phyloP scores from a whole-genome alignment of 352 stramenopile genomes.

The Pythium coloratum region DNA sequence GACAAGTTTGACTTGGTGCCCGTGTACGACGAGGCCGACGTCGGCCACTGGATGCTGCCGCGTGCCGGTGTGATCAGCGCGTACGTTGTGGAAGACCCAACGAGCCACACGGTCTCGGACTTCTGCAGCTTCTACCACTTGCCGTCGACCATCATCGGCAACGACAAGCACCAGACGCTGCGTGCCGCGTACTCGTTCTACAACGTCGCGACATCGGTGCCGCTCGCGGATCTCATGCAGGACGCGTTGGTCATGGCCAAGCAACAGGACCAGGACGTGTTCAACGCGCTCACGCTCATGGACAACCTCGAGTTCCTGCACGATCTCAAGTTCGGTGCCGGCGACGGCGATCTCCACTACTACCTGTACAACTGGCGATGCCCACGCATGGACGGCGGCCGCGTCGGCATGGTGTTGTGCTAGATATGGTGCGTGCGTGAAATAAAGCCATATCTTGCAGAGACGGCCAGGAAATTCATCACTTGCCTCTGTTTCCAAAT shows the following conservation, averaged over 20 bases:
- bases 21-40: slow-evolving; percentile 91
- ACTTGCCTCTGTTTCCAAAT: too few species aligned
- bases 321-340: slow-evolving; percentile 58
- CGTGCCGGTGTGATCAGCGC: slow-evolving; percentile 93
- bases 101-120: slow-evolving; percentile 88
- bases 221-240: slow-evolving; percentile 64
- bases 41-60: slow-evolving; percentile 98
- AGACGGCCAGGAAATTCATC: too few species aligned
- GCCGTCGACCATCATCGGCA: slow-evolving; percentile 94
- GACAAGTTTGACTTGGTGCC: slow-evolving; percentile 76
- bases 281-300: slow-evolving; percentile 74
- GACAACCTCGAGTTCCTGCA: slow-evolving; percentile 59
- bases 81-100: slow-evolving; percentile 88
- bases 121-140: slow-evolving; percentile 98
- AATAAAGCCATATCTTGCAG: too few species aligned
- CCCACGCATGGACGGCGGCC: slow-evolving; percentile 45
- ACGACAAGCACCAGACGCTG: slow-evolving; percentile 95
- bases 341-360: slow-evolving; percentile 66
- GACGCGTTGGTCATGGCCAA: slow-evolving; percentile 63
- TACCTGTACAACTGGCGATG: slow-evolving; percentile 82
- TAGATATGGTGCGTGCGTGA: not conserved
- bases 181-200: slow-evolving; percentile 99
- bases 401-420: slow-evolving; percentile 54
- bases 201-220: slow-evolving; percentile 86
- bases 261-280: slow-evolving; percentile 53